Conservation (phyloP, 2,329 filamentous ascomycete species). For the Epichloe brachyelytri region DNA sequence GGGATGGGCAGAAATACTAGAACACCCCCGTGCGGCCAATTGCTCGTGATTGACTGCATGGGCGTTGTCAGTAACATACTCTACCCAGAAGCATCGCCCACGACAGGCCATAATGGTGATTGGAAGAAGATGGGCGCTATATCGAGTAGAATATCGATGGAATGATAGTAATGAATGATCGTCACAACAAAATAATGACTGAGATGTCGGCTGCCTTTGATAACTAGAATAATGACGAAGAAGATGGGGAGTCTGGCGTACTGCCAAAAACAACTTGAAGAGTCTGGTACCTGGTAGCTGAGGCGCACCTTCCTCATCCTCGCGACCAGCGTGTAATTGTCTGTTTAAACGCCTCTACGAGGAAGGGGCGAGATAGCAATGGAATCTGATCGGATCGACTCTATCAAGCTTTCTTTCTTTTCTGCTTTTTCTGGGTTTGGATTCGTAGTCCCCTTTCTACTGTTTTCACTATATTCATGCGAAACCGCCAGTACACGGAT, state of each 20-base stretch:
- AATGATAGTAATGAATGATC: neutral
- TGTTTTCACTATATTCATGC: too few relatives aligned
- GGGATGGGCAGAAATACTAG: slow-evolving; percentile 20
- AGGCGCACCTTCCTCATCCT: neutral
- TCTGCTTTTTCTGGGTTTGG: too few relatives aligned
- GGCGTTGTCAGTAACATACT: neutral
- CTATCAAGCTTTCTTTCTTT: too few relatives aligned
- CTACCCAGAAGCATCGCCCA: slow-evolving; percentile 13
- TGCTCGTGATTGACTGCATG: slow-evolving; percentile 11
- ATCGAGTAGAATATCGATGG: neutral
- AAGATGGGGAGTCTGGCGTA: neutral
- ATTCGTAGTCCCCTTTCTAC: too few relatives aligned
- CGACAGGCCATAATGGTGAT: slow-evolving; percentile 11
- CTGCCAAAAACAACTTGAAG: neutral
- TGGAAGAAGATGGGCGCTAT: neutral
- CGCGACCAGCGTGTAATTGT: neutral
- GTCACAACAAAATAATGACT: neutral
- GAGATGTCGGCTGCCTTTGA: neutral
- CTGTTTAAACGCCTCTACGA: neutral
- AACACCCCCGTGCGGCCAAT: slow-evolving; percentile 6
- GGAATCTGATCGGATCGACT: too few relatives aligned
- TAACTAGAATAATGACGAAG: neutral
- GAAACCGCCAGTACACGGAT: too few relatives aligned
- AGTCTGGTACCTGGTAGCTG: neutral
- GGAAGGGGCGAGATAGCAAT: neutral